A percentile compares a stretch with the other conserved stretches of the same genome.
phyloP scores from a whole-genome alignment of 2,329 filamentous ascomycete genomes.

The Penicillium palitans region DNA sequence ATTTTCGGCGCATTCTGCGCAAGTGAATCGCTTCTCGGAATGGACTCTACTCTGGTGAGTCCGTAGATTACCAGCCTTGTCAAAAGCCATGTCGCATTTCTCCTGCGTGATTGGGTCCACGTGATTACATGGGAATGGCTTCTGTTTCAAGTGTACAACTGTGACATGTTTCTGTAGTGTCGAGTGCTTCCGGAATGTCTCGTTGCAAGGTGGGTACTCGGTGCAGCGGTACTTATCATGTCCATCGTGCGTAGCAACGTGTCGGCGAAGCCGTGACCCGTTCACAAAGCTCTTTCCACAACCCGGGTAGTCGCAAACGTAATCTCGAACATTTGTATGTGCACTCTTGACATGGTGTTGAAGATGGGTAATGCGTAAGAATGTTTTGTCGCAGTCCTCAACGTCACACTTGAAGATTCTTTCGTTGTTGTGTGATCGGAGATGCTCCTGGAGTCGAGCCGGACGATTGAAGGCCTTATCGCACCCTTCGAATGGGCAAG shows the following conservation, averaged over 20 bases:
- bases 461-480: conserved; percentile 85
- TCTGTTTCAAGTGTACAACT: conserved; percentile 69
- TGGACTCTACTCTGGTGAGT: conserved; percentile 72
- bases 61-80: conserved; percentile 69
- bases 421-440: conserved; percentile 82
- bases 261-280: conserved; percentile 72
- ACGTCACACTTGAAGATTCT: conserved; percentile 74
- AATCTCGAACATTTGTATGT: conserved; percentile 69
- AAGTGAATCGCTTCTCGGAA: conserved; percentile 70
- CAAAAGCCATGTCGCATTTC: conserved; percentile 68
- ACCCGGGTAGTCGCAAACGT: conserved; percentile 68
- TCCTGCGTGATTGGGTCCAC: conserved; percentile 54
- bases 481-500: conserved; percentile 73
- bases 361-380: conserved; percentile 82
- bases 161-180: conserved; percentile 82
- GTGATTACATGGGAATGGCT: conserved; percentile 69
- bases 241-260: conserved; percentile 75
- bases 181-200: conserved; percentile 83
- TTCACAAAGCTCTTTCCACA: conserved; percentile 83
- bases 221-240: conserved; percentile 74
- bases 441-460: conserved; percentile 73
- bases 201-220: conserved; percentile 67
- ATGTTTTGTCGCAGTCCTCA: conserved; percentile 74
- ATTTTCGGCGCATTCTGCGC: conserved; percentile 65
- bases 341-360: conserved; percentile 81